These are phyloP conservation scores for Cinchona pubescens DNA, from an alignment of 257 asterid genomes.

Conservation along the genomic window DNA sequence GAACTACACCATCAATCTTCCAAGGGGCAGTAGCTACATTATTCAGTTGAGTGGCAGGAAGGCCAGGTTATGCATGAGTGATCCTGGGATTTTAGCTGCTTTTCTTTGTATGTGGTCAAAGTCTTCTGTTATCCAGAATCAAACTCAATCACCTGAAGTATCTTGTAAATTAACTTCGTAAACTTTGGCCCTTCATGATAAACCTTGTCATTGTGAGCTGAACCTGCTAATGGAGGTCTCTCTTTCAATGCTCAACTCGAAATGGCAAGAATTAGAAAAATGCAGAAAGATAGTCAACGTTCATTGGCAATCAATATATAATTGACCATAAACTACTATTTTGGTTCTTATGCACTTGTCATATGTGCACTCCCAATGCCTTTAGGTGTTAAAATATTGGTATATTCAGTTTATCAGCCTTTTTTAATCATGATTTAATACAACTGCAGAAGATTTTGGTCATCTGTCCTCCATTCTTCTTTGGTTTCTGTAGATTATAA, in stretches of 20 bases:
- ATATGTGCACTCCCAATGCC: background rate
- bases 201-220: background rate
- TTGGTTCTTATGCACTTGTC: background rate
- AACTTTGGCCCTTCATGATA: background rate
- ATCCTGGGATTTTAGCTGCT: background rate
- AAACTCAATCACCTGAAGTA: background rate
- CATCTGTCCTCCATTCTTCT: background rate
- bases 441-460: background rate
- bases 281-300: background rate
- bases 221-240: background rate
- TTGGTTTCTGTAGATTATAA: background rate
- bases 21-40: no score
- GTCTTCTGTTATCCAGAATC: background rate
- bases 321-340: background rate
- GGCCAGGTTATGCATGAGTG: background rate
- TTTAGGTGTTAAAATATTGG: background rate
- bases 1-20: no score
- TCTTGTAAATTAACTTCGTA: background rate
- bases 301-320: background rate
- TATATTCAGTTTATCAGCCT: background rate
- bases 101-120: background rate
- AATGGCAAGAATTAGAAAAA: background rate
- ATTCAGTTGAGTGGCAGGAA: background rate
- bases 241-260: background rate
- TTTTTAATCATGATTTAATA: background rate